Conservation (phyloP, 2,329 filamentous ascomycete genomes). For the Phialophora expanda region DNA sequence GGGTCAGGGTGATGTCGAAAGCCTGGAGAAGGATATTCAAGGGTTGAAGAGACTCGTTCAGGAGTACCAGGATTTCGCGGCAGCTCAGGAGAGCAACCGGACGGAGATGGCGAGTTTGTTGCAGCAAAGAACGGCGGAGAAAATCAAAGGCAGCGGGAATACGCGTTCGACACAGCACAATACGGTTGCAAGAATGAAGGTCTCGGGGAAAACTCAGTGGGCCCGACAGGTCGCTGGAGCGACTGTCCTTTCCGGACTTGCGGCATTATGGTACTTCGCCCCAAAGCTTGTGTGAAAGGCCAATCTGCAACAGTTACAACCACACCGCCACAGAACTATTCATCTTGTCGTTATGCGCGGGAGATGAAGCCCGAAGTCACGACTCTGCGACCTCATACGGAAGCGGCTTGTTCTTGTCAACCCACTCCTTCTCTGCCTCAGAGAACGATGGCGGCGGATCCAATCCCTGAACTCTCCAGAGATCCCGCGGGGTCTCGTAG, state of each 20-base stretch:
- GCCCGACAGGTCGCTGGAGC: conserved; percentile 39
- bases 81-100: conserved; percentile 35
- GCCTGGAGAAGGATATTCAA: conserved; percentile 71
- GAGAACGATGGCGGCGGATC: conserved; percentile 25
- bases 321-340: not conserved
- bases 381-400: conserved; percentile 15
- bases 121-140: conserved; percentile 23
- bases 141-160: not conserved
- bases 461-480: conserved; percentile 31
- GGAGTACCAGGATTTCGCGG: conserved; percentile 45
- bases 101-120: conserved; percentile 31
- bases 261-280: conserved; percentile 42
- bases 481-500: conserved; percentile 32
- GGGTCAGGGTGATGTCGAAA: conserved; percentile 59
- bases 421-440: conserved; percentile 24
- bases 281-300: conserved; percentile 35
- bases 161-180: conserved; percentile 23
- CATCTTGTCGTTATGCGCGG: not conserved
- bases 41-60: conserved; percentile 69
- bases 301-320: not conserved
- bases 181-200: conserved; percentile 22
- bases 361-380: not conserved
- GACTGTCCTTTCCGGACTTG: conserved; percentile 41
- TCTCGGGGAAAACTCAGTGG: conserved; percentile 38
- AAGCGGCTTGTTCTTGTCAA: conserved; percentile 22